A percentile compares a stretch with the other conserved stretches of the same genome.
phyloP scores from a whole-genome alignment of 192 early-diverging fungal genomes.

The Backusella psychrophila region DNA sequence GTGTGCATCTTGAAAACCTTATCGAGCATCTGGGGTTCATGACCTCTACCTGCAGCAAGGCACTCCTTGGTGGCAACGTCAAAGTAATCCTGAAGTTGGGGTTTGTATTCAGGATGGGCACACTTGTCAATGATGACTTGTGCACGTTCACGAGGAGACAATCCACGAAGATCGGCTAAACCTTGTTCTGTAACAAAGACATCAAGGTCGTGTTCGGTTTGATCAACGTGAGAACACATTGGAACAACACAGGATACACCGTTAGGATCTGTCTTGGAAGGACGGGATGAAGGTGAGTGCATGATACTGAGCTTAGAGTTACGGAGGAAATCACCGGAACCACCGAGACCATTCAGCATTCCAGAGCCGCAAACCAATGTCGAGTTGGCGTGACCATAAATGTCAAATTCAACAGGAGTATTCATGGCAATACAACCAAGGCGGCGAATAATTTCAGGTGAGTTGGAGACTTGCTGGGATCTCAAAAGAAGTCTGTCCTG shows the following conservation, averaged over 20 bases:
- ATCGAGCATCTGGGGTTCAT: constrained; percentile 44
- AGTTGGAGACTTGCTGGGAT: constrained; percentile 43
- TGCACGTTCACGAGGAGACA: constrained; percentile 41
- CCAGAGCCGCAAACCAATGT: constrained; percentile 39
- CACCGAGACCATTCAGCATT: constrained; percentile 45
- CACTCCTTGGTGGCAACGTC: constrained; percentile 37
- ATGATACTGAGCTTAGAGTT: constrained; percentile 42
- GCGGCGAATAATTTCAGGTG: constrained; percentile 43
- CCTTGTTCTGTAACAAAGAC: constrained; percentile 45
- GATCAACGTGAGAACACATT: constrained; percentile 40
- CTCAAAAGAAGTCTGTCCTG: constrained; percentile 34
- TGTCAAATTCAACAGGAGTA: constrained; percentile 46
- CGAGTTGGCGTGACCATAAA: constrained; percentile 43
- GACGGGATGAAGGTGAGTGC: constrained; percentile 42
- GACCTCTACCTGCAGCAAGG: constrained; percentile 34
- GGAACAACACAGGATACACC: constrained; percentile 43
- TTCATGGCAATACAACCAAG: constrained; percentile 46
- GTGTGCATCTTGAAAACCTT: constrained; percentile 45
- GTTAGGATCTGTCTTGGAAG: constrained; percentile 35
- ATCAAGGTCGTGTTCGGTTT: constrained; percentile 45
- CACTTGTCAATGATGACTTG: constrained; percentile 45
- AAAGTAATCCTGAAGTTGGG: constrained; percentile 38
- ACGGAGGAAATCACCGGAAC: constrained; percentile 39
- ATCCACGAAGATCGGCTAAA: constrained; percentile 40
- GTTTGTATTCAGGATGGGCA: constrained; percentile 40